Base-by-base conservation (phyloP, 148 eudicot species). In the Arctostaphylos glauca region DNA sequence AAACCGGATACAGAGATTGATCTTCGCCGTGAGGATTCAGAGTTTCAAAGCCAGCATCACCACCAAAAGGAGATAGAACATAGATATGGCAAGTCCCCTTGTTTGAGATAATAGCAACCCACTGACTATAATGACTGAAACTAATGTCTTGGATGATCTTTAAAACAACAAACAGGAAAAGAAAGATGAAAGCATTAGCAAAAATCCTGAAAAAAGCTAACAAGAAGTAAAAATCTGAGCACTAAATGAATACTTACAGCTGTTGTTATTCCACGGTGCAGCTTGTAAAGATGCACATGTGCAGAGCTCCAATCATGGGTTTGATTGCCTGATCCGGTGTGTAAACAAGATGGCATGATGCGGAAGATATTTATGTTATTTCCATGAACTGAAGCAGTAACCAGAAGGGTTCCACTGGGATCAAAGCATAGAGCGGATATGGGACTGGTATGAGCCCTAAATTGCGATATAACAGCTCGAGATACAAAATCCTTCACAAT, bases 341-440 rank as follows among this genome's bases (percentile, higher is more conserved):
- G 79, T 72, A 71, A 48, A 76, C 74, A 52, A 38, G 73, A 70
- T 21, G 89, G 91, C 80, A 89, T 83, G 71, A 89, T 89, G 38
- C 91, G 89, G 81, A 89, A 89, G 60, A 89, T 80, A 47, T 89
- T 89, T 53, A 89, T 85, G 80, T 80, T 85, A 59, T 89, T 85
- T 38, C 91, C 91, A 76, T 87, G 84, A 23, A 89, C 76, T 67
- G 91, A 89, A n/a, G 89, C 91, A 67, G 91, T 85, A 47, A 87
- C 91, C 76, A 89, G 62, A 66, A 89, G 83, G 16, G 88, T 89
- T 79, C 91, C 89, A 81, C 91, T 87, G 23, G 89, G 91, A 87
- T 89, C 89, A 64, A 89, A 87, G 74, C 86, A 87, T 48, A 89
- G 78, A 9, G 91, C 89, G 62, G 91, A 89, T 66, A 89, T 87